phyloP scores from a whole-genome alignment of 768 basidiomycete genomes.

The Mycena venus region DNA sequence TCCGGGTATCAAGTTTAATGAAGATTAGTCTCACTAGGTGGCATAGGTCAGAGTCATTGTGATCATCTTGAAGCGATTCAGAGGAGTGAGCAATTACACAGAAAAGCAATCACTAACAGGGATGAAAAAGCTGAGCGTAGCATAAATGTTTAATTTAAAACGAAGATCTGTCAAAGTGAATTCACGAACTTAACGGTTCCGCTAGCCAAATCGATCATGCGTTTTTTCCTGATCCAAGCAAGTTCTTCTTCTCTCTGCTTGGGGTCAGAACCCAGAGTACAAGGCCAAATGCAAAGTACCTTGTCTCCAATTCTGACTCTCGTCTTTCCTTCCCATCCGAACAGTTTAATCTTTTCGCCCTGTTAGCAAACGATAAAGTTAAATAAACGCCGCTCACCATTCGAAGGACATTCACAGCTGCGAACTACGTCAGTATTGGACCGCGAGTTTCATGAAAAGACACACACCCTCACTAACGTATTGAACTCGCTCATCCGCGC shows the following conservation, averaged over 20 bases:
- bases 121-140: constrained; percentile 46
- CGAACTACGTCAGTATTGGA: background rate
- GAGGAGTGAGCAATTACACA: background rate
- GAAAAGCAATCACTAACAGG: constrained; percentile 23
- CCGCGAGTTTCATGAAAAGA: constrained; percentile 28
- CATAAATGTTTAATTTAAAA: constrained; percentile 12
- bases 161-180: background rate
- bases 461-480: constrained; percentile 69
- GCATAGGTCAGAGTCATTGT: constrained; percentile 64
- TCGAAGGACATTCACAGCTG: constrained; percentile 72
- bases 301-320: constrained; percentile 64
- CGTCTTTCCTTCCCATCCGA: constrained; percentile 75
- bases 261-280: constrained; percentile 26
- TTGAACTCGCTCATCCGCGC: constrained; percentile 73
- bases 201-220: constrained; percentile 54
- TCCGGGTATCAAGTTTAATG: constrained; percentile 15
- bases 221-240: constrained; percentile 51
- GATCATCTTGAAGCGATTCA: constrained; percentile 45
- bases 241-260: constrained; percentile 59
- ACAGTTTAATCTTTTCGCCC: constrained; percentile 49
- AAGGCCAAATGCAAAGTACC: constrained; percentile 25
- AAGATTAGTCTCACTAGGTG: constrained; percentile 44
- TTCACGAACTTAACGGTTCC: constrained; percentile 43
- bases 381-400: constrained; percentile 65
- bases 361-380: constrained; percentile 3